Conservation (phyloP, 139 green algal species). For the Picochlorum sp. region DNA sequence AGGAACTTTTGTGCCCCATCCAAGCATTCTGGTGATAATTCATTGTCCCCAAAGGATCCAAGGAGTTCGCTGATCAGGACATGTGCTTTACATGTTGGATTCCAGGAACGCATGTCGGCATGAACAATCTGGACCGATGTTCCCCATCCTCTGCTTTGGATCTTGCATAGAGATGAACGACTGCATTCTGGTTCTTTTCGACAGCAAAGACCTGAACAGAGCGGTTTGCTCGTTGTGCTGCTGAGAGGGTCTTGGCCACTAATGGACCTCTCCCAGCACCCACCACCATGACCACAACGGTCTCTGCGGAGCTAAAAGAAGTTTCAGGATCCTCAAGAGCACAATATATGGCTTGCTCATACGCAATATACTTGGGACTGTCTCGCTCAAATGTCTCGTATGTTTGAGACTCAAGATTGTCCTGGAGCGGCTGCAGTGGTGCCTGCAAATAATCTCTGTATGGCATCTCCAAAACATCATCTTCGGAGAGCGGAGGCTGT, state of each 20-base stretch:
- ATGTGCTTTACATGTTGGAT: conserved; percentile 68
- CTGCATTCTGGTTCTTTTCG: conserved; percentile 97
- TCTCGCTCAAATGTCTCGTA: conserved; percentile 98
- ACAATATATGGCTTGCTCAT: conserved; percentile 67
- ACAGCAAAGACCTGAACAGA: conserved; percentile 80
- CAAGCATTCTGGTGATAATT: conserved; percentile 93
- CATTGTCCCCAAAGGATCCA: conserved; percentile 97
- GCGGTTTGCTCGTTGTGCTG: conserved; percentile 27
- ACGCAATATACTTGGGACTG: conserved; percentile 84
- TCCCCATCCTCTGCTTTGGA: conserved; percentile 42
- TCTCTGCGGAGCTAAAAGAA: conserved; percentile 3
- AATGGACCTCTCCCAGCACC: conserved; percentile 88
- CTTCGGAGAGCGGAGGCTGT: conserved; percentile 29
- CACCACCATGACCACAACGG: conserved; percentile 82
- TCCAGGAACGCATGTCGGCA: conserved; percentile 82
- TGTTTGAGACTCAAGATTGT: conserved; percentile 92
- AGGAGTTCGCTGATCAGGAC: conserved; percentile 90
- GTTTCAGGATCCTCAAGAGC: conserved; percentile 51
- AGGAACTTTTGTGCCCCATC: conserved; percentile 87
- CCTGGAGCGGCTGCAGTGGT: conserved; percentile 83
- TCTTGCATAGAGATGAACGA: conserved; percentile 82
- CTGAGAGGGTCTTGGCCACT: conserved; percentile 62
- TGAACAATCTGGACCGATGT: conserved; percentile 57
- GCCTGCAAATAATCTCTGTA: conserved; percentile 92
- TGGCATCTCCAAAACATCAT: conserved; percentile 52